Percentiles rank a stretch among this genome's conserved stretches.
Conservation (phyloP, 2,329 filamentous ascomycete species). For the Cladophialophora psammophila region DNA sequence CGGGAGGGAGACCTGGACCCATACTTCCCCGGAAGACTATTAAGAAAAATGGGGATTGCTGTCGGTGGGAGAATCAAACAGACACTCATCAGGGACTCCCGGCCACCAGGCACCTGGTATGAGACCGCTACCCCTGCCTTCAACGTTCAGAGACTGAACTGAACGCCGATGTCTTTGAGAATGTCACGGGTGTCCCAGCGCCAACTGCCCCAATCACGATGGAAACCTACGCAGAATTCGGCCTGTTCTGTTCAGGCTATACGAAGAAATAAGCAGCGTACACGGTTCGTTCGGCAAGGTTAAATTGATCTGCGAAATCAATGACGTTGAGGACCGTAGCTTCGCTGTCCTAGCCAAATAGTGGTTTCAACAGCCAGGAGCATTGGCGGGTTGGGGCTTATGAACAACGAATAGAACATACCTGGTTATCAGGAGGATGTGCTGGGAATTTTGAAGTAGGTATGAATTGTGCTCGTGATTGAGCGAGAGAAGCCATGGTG, state of each 20-base stretch:
- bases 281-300: not conserved
- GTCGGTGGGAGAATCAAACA: constrained; percentile 1
- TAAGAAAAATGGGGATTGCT: constrained; percentile 7
- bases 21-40: too few relatives aligned
- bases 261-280: not conserved
- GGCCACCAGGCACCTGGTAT: not conserved
- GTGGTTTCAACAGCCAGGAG: too few relatives aligned
- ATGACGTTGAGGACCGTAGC: too few relatives aligned
- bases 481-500: too few relatives aligned
- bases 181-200: not conserved
- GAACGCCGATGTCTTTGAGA: constrained; percentile 4
- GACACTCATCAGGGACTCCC: not conserved
- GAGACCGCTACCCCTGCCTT: not conserved
- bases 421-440: too few relatives aligned
- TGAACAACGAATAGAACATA: too few relatives aligned
- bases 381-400: too few relatives aligned
- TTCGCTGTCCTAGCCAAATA: too few relatives aligned
- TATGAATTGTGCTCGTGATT: too few relatives aligned
- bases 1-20: too few relatives aligned
- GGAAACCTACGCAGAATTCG: not conserved
- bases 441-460: too few relatives aligned
- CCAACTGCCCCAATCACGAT: constrained; percentile 4
- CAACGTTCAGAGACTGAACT: constrained; percentile 3
- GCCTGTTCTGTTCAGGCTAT: not conserved
- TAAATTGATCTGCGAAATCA: not conserved